A percentile compares a stretch with the other conserved stretches of the same genome.
phyloP scores from a whole-genome alignment of 2,329 filamentous ascomycete genomes.

The Cladosporium sp. region DNA sequence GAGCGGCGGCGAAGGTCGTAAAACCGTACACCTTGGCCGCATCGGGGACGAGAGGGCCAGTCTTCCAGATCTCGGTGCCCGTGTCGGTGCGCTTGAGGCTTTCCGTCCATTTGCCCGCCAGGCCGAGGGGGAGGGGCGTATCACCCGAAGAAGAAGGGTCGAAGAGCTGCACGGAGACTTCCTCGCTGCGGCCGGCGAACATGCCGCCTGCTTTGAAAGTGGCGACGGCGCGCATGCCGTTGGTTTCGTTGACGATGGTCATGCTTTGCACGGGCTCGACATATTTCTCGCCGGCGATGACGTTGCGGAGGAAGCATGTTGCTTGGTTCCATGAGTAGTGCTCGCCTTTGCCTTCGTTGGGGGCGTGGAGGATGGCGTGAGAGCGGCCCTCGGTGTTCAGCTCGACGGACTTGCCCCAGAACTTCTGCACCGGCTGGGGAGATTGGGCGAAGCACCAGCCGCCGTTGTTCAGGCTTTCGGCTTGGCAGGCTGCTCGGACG shows the following conservation, averaged over 20 bases:
- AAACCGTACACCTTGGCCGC: constrained; percentile 79
- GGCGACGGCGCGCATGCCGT: constrained; percentile 75
- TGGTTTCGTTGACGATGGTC: constrained; percentile 78
- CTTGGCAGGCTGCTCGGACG: constrained; percentile 88
- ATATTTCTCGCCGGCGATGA: constrained; percentile 98
- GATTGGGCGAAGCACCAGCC: constrained; percentile 86
- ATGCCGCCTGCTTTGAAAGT: constrained; percentile 95
- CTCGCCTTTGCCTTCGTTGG: constrained; percentile 55
- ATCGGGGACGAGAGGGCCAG: constrained; percentile 72
- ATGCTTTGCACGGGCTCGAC: constrained; percentile 91
- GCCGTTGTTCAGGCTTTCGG: constrained; percentile 57
- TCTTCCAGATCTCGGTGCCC: constrained; percentile 72
- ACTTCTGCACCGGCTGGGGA: constrained; percentile 87
- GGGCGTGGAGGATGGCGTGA: constrained; percentile 67
- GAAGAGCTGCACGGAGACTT: constrained; percentile 73
- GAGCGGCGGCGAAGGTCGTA: constrained; percentile 75
- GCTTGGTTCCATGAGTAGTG: constrained; percentile 84
- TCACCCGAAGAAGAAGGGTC: constrained; percentile 49
- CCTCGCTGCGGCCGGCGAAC: constrained; percentile 92
- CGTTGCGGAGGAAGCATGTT: constrained; percentile 88
- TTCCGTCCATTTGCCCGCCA: constrained; percentile 81
- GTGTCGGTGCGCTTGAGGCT: constrained; percentile 62
- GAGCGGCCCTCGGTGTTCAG: constrained; percentile 88
- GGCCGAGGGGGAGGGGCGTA: constrained; percentile 59
- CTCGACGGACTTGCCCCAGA: constrained; percentile 97